Percentiles rank a stretch among this genome's conserved stretches.
Conservation (phyloP, 1,284 basidiomycete genomes). For the Sporisorium scitamineum region DNA sequence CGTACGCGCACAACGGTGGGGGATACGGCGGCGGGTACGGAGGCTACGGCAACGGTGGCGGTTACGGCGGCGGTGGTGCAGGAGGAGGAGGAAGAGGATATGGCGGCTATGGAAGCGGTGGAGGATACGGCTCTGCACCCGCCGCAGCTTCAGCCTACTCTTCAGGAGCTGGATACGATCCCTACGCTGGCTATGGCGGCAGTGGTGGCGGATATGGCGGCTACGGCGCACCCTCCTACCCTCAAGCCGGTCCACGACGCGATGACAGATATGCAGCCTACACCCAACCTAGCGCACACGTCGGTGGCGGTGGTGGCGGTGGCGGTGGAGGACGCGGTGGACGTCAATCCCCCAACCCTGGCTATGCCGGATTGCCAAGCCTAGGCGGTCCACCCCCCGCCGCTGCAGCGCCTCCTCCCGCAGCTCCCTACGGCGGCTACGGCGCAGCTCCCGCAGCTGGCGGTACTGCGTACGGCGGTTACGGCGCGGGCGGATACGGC, state of each 20-base stretch:
- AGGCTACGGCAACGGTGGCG: conserved; percentile 26
- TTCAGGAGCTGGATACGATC: conserved; percentile 22
- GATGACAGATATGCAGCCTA: conserved; percentile 42
- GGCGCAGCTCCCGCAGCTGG: conserved; percentile 1
- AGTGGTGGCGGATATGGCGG: conserved; percentile 8
- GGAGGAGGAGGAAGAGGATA: no score
- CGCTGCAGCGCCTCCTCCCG: not conserved
- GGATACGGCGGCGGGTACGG: conserved; percentile 21
- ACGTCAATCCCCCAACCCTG: conserved; percentile 11
- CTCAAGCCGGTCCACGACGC: conserved; percentile 6
- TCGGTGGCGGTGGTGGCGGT: conserved; percentile 7
- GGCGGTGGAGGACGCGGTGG: conserved; percentile 24
- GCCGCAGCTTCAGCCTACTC: conserved; percentile 5
- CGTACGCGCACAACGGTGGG: conserved; percentile 8
- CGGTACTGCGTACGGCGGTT: conserved; percentile 39
- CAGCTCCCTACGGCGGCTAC: conserved; percentile 6
- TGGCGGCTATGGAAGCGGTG: conserved; percentile 17
- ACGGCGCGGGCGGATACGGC: conserved; percentile 31
- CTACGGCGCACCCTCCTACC: conserved; percentile 13
- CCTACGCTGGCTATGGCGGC: conserved; percentile 22
- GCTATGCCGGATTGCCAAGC: conserved; percentile 36
- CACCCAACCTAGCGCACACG: conserved; percentile 15
- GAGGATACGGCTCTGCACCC: conserved; percentile 23
- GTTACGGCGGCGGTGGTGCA: conserved; percentile 16
- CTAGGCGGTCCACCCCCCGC: conserved; percentile 24